These are phyloP conservation scores for Fragaria vesca DNA, from an alignment of 306 rosid genomes.

Conservation along the genomic window DNA sequence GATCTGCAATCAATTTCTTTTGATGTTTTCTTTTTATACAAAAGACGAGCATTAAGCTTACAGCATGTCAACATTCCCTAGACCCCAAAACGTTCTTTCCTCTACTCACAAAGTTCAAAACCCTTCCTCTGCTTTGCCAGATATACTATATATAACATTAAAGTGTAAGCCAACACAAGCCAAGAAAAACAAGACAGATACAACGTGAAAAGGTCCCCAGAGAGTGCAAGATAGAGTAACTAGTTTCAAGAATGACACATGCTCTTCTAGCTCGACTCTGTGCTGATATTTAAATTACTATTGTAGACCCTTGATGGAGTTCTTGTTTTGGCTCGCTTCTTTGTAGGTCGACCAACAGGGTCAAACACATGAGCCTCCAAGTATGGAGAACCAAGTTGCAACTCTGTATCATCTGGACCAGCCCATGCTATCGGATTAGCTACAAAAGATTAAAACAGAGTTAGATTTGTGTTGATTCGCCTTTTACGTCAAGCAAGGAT, in stretches of 20 bases:
- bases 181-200: not conserved
- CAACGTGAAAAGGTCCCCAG: not conserved
- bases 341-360: conserved; percentile 45
- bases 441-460: conserved; percentile 36
- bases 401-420: conserved; percentile 40
- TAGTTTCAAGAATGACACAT: conserved; percentile 22
- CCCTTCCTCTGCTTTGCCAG: conserved; percentile 3
- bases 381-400: conserved; percentile 30
- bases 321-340: conserved; percentile 52
- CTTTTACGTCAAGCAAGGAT: not conserved
- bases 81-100: conserved; percentile 4
- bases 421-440: conserved; percentile 63
- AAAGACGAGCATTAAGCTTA: not conserved
- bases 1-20: conserved; percentile 9
- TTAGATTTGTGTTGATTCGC: not conserved
- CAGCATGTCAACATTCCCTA: not conserved
- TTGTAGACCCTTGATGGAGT: conserved; percentile 26
- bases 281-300: conserved; percentile 20
- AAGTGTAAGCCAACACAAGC: not conserved
- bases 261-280: conserved; percentile 25
- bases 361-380: conserved; percentile 27
- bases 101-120: conserved; percentile 9
- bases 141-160: not conserved
- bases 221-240: not conserved
- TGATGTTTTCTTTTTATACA: not conserved